These are phyloP conservation scores for Neopestalotiopsis clavispora DNA, from an alignment of 2,329 filamentous ascomycete genomes.

Conservation along the genomic window DNA sequence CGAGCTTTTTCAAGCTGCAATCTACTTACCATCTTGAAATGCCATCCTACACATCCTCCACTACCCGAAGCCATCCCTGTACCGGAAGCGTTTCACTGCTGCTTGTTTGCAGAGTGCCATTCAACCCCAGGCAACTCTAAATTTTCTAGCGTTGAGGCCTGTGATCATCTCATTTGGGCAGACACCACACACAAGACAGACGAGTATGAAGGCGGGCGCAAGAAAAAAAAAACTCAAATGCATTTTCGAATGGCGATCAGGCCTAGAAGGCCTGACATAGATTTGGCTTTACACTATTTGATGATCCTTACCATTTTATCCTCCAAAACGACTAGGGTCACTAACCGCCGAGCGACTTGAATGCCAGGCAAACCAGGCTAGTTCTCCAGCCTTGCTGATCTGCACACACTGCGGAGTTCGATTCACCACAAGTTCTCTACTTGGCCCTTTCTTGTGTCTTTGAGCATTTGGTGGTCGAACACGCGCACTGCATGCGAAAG, in stretches of 20 bases:
- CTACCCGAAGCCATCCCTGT: neutral
- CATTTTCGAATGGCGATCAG: neutral
- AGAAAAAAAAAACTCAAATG: neutral
- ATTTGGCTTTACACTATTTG: constrained; percentile 9
- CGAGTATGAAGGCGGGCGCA: too few relatives aligned
- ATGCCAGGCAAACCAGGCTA: constrained; percentile 5
- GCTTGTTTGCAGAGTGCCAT: constrained; percentile 7
- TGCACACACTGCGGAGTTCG: neutral
- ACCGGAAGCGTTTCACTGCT: constrained; percentile 1
- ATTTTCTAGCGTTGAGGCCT: neutral
- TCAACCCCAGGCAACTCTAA: neutral
- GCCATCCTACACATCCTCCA: neutral
- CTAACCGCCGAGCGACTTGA: neutral
- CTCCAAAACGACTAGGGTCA: neutral
- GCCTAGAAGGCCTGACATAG: constrained; percentile 3
- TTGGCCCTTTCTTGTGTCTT: constrained; percentile 16
- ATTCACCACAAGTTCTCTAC: neutral
- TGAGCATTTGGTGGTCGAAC: constrained; percentile 22
- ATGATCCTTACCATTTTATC: neutral
- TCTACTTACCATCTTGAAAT: too few relatives aligned
- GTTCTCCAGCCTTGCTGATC: constrained; percentile 4
- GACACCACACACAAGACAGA: neutral
- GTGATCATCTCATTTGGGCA: neutral
- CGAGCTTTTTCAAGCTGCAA: neutral
- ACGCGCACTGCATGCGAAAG: constrained; percentile 4